phyloP scores from a whole-genome alignment of 495 filamentous ascomycete genomes.

The Copromyces sp. region DNA sequence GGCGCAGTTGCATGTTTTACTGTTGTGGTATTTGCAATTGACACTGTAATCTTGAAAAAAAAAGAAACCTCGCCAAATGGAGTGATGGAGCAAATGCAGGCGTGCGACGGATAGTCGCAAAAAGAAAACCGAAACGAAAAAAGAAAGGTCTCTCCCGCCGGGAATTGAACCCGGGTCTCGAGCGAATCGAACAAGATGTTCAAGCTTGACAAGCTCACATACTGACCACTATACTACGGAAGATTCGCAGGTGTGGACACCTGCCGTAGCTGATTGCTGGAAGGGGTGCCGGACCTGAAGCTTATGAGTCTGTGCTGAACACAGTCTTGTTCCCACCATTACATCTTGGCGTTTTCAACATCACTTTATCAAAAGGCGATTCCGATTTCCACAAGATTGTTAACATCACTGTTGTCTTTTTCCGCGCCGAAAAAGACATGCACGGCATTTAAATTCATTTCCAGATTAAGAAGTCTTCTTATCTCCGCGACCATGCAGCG shows the following conservation, averaged over 20 bases:
- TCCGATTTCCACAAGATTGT: too few relatives aligned
- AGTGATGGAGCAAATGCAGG: not conserved
- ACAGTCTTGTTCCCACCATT: not conserved
- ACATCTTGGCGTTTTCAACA: not conserved
- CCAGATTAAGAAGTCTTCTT: not conserved
- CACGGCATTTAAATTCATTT: not conserved
- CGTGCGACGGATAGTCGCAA: not conserved
- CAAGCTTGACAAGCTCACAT: conserved; percentile 12
- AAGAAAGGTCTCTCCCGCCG: conserved; percentile 7
- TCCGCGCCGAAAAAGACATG: not conserved
- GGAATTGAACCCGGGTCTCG: conserved; percentile 16
- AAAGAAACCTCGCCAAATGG: too few relatives aligned
- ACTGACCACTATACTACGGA: conserved; percentile 15
- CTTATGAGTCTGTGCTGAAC: not conserved
- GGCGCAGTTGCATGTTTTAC: too few relatives aligned
- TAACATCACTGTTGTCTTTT: too few relatives aligned
- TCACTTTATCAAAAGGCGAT: not conserved
- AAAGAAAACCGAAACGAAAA: not conserved
- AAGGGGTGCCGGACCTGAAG: too few relatives aligned
- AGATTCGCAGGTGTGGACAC: not conserved
- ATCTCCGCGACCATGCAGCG: not conserved
- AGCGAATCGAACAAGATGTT: conserved; percentile 1
- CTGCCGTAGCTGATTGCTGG: not conserved
- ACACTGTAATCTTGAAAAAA: too few relatives aligned
- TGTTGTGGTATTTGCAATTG: too few relatives aligned